Evolutionary conservation across 2,329 filamentous ascomycete species (phyloP), one percentile per base, ranked within the genome.

Genomic region (Fusarium foetens): DNA sequence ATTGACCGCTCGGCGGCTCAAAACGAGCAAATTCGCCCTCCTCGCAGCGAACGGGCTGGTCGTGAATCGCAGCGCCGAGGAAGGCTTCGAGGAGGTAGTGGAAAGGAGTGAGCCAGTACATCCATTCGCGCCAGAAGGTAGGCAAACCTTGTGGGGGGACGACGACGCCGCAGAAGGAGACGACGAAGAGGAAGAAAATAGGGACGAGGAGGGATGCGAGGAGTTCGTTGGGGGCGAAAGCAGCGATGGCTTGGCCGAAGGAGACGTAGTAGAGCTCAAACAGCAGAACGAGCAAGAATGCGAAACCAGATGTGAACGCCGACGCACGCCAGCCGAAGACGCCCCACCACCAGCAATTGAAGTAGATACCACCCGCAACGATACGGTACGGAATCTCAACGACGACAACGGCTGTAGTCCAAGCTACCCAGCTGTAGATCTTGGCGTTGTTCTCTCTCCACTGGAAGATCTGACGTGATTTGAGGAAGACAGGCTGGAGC

Each of bases 361-460:
- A 82, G 71, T 82, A 82, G 3, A 82, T 59, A 0, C 86, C 89
- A 1, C 90, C 92, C 1, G 90, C 89, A 8, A 93, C 78, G 17
- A 94, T 81, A 1, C 88, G 86, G 72, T 93, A 94, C 0, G 93
- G 93, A 0, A 94, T 84, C 79, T 95, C 93, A 21, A 88, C 90
- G 2, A 93, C 73, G 9, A 94, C 86, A 3, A 88, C 86, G 0
- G 88, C 91, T 5, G 89, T 90, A 0, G 89, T 87, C 81, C 92
- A 93, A 0, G 92, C 91, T 19, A 88, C 81, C 92, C 93, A 94
- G 4, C 89, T 91, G 81, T 95, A 96, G 31, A 94, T 94, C 79
- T 94, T 94, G 21, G 91, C 89, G n/a, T 89, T 93, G 53, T 90
- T 87, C 79, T 96, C 93, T 9, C 93, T 87, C 4, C 87, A 89